Evolutionary conservation across 2,329 filamentous ascomycete species (phyloP), one percentile per base, ranked within the genome.

Genomic region (Verticillium nubilum): DNA sequence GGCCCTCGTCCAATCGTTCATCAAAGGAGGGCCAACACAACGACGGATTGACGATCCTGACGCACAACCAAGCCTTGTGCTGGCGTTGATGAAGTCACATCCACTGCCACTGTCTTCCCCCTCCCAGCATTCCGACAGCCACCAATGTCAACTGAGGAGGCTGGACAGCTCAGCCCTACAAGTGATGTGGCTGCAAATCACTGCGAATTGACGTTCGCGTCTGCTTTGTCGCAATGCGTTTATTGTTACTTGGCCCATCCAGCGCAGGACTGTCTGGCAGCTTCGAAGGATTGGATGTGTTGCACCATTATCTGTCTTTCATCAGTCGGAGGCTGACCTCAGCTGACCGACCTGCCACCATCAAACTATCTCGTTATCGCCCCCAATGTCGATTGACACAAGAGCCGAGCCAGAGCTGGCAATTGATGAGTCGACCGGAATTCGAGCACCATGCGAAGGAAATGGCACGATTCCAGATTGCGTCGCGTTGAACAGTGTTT

Each of bases 401-500:
- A n/a, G n/a, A n/a, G n/a, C n/a, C n/a, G n/a, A n/a, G n/a, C 9
- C 5, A 50, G n/a, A 25, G 17, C 42, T 15, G 7, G 19, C 19
- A 19, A 13, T 7, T 10, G 7, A 25, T 50, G 6, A 50, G 5
- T 12, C 10, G 9, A 23, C n/a, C 19, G 82, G 82, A 31, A 85
- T 84, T 2, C 68, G 63, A 0, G 80, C 81, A 26, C 79, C 76
- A 10, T 74, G 70, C 68, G 77, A 83, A 19, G 76, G 62, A 63
- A 85, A 85, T 2, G 80, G 67, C 1, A 83, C 74, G 29, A 85
- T 71, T 59, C 83, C 79, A 47, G 75, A 77, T 7, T 70, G 64
- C 1, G 80, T 82, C 1, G 80, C 73, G 67, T 84, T 84, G 69
- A 85, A 85, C 61, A 83, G 74, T 12, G 84, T 84, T 17, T 76